Evolutionary conservation across 2,329 filamentous ascomycete genomes (phyloP), one percentile per base, ranked within the genome.

Genomic region (Intubia oerlemansii): DNA sequence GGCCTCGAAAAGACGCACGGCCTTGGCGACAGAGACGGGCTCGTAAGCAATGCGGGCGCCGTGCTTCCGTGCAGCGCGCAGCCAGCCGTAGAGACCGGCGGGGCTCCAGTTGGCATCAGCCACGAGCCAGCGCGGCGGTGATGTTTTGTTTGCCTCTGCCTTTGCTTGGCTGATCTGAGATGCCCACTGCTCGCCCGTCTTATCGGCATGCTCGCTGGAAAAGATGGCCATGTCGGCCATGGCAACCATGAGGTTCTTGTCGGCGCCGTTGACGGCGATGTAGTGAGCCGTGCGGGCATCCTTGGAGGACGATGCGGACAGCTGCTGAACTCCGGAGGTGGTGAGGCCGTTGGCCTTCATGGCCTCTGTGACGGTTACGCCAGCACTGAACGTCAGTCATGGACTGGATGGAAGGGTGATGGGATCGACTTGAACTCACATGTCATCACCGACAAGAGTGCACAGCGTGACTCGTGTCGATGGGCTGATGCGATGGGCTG

Each of bases 221-320:
- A 92, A 66, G 40, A 92, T 85, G 31, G 60, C 66, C 82, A 95
- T 93, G 45, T 95, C 88, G 5, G 85, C 84, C 80, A 93, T 91
- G 25, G 82, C 85, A 36, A 93, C 51, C n/a, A 84, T 62, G 3
- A 98, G 65, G 37, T 84, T 76, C 47, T 82, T 90, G 34, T 74
- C 67, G 1, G 58, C 57, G 43, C 90, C 78, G 45, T 95, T 98
- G 38, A 95, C 58, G 11, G 85, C 77, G 4, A 95, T 66, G 46
- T 95, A 95, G 47, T 93, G 82, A 1, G 84, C 81, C 2, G 85
- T 95, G 32, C 77, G 64, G 18, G 61, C 58, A 3, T 56, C 56
- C 14, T 48, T 52, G 34, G 54, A 53, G n/a, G n/a, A n/a, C n/a
- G n/a, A n/a, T 24, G 58, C 48, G 11, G 10, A 16, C 4, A 77